Evolutionary conservation across 306 rosid genomes (phyloP).

Genomic region (Malus orientalis): DNA sequence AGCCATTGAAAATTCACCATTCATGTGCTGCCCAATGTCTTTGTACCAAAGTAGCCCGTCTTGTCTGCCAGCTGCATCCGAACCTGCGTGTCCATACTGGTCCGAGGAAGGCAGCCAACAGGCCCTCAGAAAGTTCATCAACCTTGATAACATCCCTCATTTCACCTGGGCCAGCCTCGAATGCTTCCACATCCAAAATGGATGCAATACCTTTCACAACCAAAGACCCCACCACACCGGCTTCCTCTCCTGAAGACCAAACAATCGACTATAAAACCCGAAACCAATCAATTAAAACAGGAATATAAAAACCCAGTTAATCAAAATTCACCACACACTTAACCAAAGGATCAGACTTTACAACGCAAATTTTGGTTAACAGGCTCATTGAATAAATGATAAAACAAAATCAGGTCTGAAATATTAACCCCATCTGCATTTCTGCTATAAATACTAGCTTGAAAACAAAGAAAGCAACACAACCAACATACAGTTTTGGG

Average conservation of each 20-base stretch:
- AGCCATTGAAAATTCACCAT: constrained; percentile 90
- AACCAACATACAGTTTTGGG: not conserved
- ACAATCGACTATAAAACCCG: constrained; percentile 1
- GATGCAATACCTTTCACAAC: constrained; percentile 34
- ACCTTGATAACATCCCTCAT: constrained; percentile 97
- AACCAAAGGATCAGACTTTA: not conserved
- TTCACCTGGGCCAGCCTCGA: constrained; percentile 61
- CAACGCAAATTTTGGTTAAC: not conserved
- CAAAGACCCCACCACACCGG: constrained; percentile 20
- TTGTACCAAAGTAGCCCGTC: constrained; percentile 93
- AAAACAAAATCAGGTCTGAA: not conserved
- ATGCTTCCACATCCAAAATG: constrained; percentile 67
- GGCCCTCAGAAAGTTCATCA: constrained; percentile 75
- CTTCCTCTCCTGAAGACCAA: constrained; percentile 18
- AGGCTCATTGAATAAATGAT: constrained; percentile 8
- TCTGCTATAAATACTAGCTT: constrained; percentile 10
- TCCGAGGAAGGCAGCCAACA: constrained; percentile 69
- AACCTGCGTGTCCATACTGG: constrained; percentile 26
- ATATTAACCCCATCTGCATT: constrained; percentile 7
- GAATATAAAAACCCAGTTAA: not conserved
- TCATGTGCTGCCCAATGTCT: constrained; percentile 71
- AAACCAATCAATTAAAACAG: not conserved
- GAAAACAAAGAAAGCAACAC: not conserved
- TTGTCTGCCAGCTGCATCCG: constrained; percentile 62
- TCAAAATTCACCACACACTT: not conserved